These are phyloP conservation scores for Colletotrichum kahawae DNA, from an alignment of 2,329 filamentous ascomycete genomes.

Conservation along the genomic window DNA sequence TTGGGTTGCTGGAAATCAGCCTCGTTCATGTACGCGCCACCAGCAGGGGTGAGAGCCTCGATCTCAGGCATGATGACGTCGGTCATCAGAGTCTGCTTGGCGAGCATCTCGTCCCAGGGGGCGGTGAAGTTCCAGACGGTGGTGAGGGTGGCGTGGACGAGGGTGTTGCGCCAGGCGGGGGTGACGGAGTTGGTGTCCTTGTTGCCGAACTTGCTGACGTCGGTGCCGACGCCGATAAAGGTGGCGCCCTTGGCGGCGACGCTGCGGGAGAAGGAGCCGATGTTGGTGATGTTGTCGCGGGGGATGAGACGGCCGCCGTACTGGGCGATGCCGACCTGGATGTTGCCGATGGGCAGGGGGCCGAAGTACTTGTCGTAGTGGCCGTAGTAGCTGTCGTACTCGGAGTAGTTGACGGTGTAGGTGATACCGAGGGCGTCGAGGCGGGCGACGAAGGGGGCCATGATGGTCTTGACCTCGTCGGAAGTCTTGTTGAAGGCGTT, in stretches of 20 bases:
- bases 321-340: slow-evolving; percentile 50
- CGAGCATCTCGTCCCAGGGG: slow-evolving; percentile 32
- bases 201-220: slow-evolving; percentile 30
- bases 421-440: slow-evolving; percentile 40
- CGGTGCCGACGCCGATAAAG: slow-evolving; percentile 32
- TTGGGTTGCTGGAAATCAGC: slow-evolving; percentile 52
- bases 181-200: slow-evolving; percentile 38
- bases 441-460: slow-evolving; percentile 46
- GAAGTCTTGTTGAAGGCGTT: slow-evolving; percentile 52
- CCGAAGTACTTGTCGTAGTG: slow-evolving; percentile 46
- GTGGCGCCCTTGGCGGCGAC: slow-evolving; percentile 25
- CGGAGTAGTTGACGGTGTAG: slow-evolving; percentile 27
- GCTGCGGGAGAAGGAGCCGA: slow-evolving; percentile 20
- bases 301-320: slow-evolving; percentile 29
- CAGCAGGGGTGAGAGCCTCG: slow-evolving; percentile 36
- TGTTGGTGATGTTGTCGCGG: slow-evolving; percentile 22
- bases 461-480: slow-evolving; percentile 43
- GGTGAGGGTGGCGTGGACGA: slow-evolving; percentile 33
- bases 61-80: slow-evolving; percentile 20
- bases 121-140: slow-evolving; percentile 32
- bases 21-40: slow-evolving; percentile 57
- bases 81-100: slow-evolving; percentile 30
- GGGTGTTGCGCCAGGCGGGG: slow-evolving; percentile 45
- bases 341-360: slow-evolving; percentile 43
- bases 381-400: slow-evolving; percentile 36